These are phyloP conservation scores for Westerdykella aurantiaca DNA, from an alignment of 2,329 filamentous ascomycete species.

Conservation along the genomic window DNA sequence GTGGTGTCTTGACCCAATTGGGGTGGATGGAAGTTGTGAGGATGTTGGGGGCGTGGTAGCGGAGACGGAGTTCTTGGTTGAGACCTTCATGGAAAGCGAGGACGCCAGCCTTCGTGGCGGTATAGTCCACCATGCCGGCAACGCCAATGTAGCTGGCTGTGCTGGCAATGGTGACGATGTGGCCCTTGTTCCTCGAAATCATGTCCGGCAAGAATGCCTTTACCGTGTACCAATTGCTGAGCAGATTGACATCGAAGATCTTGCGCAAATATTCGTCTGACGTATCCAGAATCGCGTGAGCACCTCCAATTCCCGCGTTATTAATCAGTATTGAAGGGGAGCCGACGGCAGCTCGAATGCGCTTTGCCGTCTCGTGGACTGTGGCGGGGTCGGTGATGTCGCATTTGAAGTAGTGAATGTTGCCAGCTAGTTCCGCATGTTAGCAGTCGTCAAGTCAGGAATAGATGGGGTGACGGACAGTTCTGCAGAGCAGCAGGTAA, in stretches of 20 bases:
- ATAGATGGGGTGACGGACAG: conserved; percentile 13
- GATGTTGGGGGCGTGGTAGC: conserved; percentile 37
- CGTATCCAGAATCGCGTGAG: conserved; percentile 31
- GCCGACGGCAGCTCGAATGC: conserved; percentile 19
- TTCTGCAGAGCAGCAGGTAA: conserved; percentile 23
- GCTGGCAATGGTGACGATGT: conserved; percentile 53
- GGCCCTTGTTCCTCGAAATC: conserved; percentile 41
- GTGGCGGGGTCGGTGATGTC: conserved; percentile 28
- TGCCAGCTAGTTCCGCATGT: conserved; percentile 15
- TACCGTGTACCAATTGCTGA: conserved; percentile 32
- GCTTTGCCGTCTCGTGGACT: conserved; percentile 21
- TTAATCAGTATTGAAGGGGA: conserved; percentile 32
- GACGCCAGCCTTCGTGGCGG: conserved; percentile 47
- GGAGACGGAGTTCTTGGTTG: conserved; percentile 36
- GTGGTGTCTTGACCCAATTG: conserved; percentile 38
- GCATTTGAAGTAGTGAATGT: conserved; percentile 28
- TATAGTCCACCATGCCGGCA: conserved; percentile 50
- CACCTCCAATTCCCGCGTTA: conserved; percentile 30
- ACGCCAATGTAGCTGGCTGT: conserved; percentile 47
- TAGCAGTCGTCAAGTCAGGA: neutral
- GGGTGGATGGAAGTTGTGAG: conserved; percentile 42
- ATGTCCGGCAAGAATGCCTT: conserved; percentile 35
- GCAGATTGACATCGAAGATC: conserved; percentile 35
- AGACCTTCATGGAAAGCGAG: conserved; percentile 50
- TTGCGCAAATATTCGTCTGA: conserved; percentile 25